Base-by-base conservation (phyloP, 306 rosid genomes). In the Erythrophleum fordii region DNA sequence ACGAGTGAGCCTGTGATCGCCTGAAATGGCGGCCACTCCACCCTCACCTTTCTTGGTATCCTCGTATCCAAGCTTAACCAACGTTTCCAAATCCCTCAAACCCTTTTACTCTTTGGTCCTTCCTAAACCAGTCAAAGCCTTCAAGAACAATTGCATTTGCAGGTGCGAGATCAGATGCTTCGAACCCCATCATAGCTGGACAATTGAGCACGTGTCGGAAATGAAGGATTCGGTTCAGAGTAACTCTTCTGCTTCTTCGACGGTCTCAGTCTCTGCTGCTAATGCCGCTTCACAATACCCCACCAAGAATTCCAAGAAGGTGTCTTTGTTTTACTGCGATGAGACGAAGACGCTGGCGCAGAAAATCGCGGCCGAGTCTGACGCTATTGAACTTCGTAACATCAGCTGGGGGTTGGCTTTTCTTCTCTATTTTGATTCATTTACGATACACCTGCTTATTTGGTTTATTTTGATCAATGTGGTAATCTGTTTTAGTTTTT, bases 331-430 rank as follows among this genome's bases (percentile, higher is more conserved):
- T 75, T 92, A 70, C 84, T 91, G 96, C 68, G 90, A 91, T 39
- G 99, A 95, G 89, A 95, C 99, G 74, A 77, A 83, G 69, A 65
- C 87, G 20, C 93, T 95, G 26, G 99, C 99, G 0, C 83, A 90
- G 85, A 88, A 88, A 73, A 85, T 93, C 58, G 93, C 99, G 0
- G 81, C 93, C 1, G 88, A 90, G 72, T 85, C 92, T 18, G 97
- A 93, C 10, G 65, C 89, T 56, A 89, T 95, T 53, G 97, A 93
- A 73, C 92, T 95, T 76, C 96, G 94, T 1, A 64, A 75, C 66
- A 93, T 95, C 80, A 80, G 73, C 23, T 95, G 98, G 98, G 88
- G 97, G 97, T 93, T n/a, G 29, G 49, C 75, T 73, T 77, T 22
- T 37, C 34, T 35, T 76, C 22, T 51, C 56, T 53, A 35, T 37